phyloP scores from a whole-genome alignment of 2,329 filamentous ascomycete species.

The Fusarium subtropicale region DNA sequence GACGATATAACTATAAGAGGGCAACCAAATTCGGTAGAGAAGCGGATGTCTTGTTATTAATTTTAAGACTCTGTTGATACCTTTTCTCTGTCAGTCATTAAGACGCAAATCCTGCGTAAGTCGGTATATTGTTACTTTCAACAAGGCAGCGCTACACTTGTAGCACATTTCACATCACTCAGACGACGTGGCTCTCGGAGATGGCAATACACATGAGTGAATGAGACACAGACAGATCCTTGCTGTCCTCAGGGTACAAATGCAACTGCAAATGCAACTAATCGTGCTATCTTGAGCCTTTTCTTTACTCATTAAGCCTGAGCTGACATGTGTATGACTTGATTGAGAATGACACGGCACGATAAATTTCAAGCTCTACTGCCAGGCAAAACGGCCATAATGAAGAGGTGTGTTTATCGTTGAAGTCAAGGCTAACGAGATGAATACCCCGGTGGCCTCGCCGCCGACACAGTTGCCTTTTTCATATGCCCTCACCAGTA shows the following conservation, averaged over 20 bases:
- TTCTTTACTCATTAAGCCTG: constrained; percentile 3
- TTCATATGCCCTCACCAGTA: neutral
- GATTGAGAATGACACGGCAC: constrained; percentile 1
- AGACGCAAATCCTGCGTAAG: neutral
- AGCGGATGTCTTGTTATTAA: neutral
- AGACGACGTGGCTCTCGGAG: constrained; percentile 13
- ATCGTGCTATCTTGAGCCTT: constrained; percentile 17
- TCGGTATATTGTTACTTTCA: neutral
- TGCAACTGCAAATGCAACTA: constrained; percentile 13
- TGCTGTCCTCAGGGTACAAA: constrained; percentile 8
- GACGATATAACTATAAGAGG: constrained; percentile 20
- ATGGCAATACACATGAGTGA: constrained; percentile 5
- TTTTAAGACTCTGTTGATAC: neutral
- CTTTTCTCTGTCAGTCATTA: neutral
- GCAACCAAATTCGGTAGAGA: constrained; percentile 1
- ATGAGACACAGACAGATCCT: constrained; percentile 17
- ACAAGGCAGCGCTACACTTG: constrained; percentile 13
- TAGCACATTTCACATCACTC: constrained; percentile 26
- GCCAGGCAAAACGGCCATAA: neutral
- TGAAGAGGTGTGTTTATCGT: constrained; percentile 3
- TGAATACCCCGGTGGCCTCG: constrained; percentile 14
- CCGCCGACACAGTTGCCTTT: constrained; percentile 19
- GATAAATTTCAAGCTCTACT: neutral
- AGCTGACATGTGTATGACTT: constrained; percentile 33
- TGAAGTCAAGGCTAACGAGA: constrained; percentile 30